These are phyloP conservation scores for Saprolegnia diclina DNA, from an alignment of 352 stramenopile species.

Conservation along the genomic window DNA sequence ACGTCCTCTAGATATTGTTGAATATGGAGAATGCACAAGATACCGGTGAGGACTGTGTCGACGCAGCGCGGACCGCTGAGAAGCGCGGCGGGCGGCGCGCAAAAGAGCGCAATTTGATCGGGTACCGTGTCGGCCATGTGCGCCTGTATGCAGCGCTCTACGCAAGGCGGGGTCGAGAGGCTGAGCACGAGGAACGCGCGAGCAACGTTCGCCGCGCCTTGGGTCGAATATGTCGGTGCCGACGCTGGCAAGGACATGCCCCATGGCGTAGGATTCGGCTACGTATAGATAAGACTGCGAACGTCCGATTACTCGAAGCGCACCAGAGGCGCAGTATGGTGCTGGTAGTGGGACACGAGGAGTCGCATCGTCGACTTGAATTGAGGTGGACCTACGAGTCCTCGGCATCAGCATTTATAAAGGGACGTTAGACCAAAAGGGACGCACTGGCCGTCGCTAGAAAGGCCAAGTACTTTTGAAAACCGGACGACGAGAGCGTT, in stretches of 20 bases:
- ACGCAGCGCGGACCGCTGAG: slow-evolving; percentile 47
- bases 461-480: slow-evolving; percentile 67
- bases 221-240: slow-evolving; percentile 23
- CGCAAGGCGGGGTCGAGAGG: not conserved
- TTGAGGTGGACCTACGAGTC: too few relatives aligned
- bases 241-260: slow-evolving; percentile 33
- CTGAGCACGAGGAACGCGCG: not conserved
- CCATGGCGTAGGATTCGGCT: not conserved
- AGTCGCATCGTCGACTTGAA: too few relatives aligned
- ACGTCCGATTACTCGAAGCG: slow-evolving; percentile 24
- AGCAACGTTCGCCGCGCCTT: not conserved
- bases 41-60: slow-evolving; percentile 67
- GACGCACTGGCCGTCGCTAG: slow-evolving; percentile 50
- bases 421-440: too few relatives aligned
- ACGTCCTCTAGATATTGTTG: not conserved
- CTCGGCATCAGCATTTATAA: too few relatives aligned
- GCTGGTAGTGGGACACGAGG: too few relatives aligned
- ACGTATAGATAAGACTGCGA: not conserved
- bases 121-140: slow-evolving; percentile 30
- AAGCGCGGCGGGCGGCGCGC: slow-evolving; percentile 53
- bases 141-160: not conserved
- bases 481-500: slow-evolving; percentile 45
- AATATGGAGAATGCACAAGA: not conserved
- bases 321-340: not conserved
- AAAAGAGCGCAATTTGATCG: slow-evolving; percentile 69